phyloP scores from a whole-genome alignment of 139 green algal genomes.

The Closterium sp. region DNA sequence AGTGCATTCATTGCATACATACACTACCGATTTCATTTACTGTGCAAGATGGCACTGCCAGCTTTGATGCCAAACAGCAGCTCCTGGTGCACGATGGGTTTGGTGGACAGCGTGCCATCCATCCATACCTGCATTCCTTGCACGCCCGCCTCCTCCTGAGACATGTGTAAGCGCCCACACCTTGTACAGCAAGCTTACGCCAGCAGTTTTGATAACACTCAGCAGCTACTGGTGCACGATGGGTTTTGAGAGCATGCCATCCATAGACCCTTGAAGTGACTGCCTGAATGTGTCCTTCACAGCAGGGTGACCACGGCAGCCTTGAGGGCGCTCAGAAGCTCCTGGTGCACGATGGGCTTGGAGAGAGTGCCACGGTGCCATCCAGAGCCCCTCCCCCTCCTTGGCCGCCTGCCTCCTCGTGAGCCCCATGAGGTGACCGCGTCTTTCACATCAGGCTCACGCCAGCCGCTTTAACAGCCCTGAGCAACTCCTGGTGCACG shows the following conservation, averaged over 20 bases:
- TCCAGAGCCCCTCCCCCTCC: too few species aligned
- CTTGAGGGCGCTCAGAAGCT: not conserved
- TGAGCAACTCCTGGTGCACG: not conserved
- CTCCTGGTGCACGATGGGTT: not conserved
- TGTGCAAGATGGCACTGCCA: too few species aligned
- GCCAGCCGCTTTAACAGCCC: too few species aligned
- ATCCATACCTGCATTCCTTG: not conserved
- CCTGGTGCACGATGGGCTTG: not conserved
- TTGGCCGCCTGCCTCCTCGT: too few species aligned
- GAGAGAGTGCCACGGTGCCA: too few species aligned
- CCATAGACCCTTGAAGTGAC: too few species aligned
- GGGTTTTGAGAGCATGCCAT: not conserved
- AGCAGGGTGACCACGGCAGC: not conserved
- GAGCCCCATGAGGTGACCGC: too few species aligned
- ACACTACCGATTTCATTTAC: too few species aligned
- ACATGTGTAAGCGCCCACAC: not conserved
- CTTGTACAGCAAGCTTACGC: not conserved
- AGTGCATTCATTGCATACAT: too few species aligned
- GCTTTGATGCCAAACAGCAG: not conserved
- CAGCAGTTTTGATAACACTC: not conserved
- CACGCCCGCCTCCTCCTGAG: too few species aligned
- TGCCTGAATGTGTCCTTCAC: not conserved
- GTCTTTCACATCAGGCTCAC: not conserved
- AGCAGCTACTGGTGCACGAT: not conserved
- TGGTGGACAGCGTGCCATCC: not conserved